A percentile compares a stretch with the other conserved stretches of the same genome.
These are phyloP conservation scores for Lepidium aucheri DNA, from an alignment of 345 rosid species.

Conservation along the genomic window DNA sequence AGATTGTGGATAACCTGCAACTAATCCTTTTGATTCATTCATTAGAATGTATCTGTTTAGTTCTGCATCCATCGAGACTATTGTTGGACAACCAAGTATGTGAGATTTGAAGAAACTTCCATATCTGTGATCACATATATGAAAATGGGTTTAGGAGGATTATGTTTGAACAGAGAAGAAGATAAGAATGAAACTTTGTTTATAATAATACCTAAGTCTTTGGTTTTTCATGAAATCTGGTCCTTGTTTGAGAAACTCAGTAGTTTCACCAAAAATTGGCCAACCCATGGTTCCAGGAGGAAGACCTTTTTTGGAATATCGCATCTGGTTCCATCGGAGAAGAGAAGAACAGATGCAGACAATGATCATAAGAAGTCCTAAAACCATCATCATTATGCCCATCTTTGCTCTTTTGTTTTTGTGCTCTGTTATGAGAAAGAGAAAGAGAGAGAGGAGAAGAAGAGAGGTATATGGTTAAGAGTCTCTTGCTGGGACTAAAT, in stretches of 20 bases:
- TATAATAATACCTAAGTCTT: slow-evolving; percentile 60
- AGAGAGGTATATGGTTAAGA: slow-evolving; percentile 5
- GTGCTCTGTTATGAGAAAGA: slow-evolving; percentile 11
- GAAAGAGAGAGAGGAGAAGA: slow-evolving; percentile 17
- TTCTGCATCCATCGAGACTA: slow-evolving; percentile 96
- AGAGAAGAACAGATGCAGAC: slow-evolving; percentile 59
- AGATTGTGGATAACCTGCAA: slow-evolving; percentile 94
- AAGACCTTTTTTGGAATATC: slow-evolving; percentile 65
- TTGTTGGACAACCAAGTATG: slow-evolving; percentile 82
- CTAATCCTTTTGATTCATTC: slow-evolving; percentile 88
- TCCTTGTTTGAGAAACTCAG: slow-evolving; percentile 93
- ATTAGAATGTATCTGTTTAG: slow-evolving; percentile 70
- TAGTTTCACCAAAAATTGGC: slow-evolving; percentile 95
- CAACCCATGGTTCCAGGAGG: slow-evolving; percentile 99
- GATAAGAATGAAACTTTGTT: neutral
- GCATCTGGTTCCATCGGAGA: slow-evolving; percentile 72
- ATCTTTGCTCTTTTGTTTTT: slow-evolving; percentile 15
- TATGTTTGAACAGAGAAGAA: neutral
- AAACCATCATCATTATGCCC: slow-evolving; percentile 50
- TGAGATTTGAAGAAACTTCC: slow-evolving; percentile 92
- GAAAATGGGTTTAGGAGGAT: no score
- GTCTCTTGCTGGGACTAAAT: slow-evolving; percentile 10
- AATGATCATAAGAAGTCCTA: slow-evolving; percentile 32
- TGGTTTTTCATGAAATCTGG: slow-evolving; percentile 92
- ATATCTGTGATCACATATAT: slow-evolving; percentile 32